phyloP scores from a whole-genome alignment of 805 yeast species.

The Candida palmyrensis region DNA sequence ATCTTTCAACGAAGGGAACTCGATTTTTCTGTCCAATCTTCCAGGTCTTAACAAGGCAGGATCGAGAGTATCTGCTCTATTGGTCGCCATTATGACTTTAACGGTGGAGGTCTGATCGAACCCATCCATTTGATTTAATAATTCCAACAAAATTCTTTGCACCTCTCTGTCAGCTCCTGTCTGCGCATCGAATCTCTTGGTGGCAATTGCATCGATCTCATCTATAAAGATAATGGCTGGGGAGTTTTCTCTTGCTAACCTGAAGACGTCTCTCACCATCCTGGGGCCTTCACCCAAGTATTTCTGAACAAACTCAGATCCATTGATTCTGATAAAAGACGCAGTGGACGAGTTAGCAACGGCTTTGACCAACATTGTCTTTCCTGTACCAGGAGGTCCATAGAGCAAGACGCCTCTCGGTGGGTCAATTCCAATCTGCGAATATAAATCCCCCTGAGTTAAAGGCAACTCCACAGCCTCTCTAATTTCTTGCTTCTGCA shows the following conservation, averaged over 20 bases:
- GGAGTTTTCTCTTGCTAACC: slow-evolving; percentile 94
- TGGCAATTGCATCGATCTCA: slow-evolving; percentile 98
- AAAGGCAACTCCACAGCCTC: slow-evolving; percentile 98
- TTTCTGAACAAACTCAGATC: slow-evolving; percentile 97
- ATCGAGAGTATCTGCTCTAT: slow-evolving; percentile 98
- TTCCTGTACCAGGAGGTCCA: slow-evolving; percentile 99
- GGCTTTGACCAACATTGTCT: slow-evolving; percentile 97
- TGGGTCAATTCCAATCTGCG: slow-evolving; percentile 98
- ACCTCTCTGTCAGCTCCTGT: slow-evolving; percentile 99
- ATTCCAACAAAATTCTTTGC: slow-evolving; percentile 92
- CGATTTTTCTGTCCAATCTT: slow-evolving; percentile 95
- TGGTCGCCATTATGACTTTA: slow-evolving; percentile 98
- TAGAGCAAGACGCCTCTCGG: slow-evolving; percentile 96
- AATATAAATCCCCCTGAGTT: slow-evolving; percentile 91
- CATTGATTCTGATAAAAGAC: slow-evolving; percentile 92
- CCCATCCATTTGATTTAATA: slow-evolving; percentile 98
- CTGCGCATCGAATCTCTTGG: slow-evolving; percentile 98
- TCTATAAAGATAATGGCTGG: slow-evolving; percentile 97
- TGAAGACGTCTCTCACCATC: slow-evolving; percentile 97
- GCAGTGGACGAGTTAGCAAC: slow-evolving; percentile 97
- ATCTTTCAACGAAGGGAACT: slow-evolving; percentile 93
- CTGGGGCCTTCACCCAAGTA: slow-evolving; percentile 99
- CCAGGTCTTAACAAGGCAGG: slow-evolving; percentile 99
- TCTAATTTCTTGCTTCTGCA: slow-evolving; percentile 98
- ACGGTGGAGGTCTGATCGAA: slow-evolving; percentile 94